Evolutionary conservation across 23 red algal genomes (phyloP), one percentile per base, ranked within the genome.

Genomic region (Gracilaria gracilis): DNA sequence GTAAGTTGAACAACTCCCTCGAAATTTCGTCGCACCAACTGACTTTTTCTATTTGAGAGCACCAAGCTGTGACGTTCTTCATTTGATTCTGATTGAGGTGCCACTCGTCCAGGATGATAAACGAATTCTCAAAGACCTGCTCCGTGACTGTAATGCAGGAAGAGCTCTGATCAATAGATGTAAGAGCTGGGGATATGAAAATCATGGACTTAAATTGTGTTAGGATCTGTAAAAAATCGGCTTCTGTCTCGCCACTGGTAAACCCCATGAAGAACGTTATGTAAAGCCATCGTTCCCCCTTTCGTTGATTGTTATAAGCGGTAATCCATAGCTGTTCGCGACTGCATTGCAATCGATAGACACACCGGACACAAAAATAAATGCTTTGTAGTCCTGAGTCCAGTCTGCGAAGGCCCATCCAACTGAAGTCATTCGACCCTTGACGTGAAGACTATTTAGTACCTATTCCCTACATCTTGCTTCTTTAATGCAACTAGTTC

Each of bases 101-200:
- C 76, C 57, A 80, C 25, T 80, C 57, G 0, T 80, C 36, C 9
- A 80, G 76, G 6, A 33, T 20, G 20, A 80, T 54, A 21, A 48
- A 80, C 19, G 76, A 80, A 6, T 20, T 48, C 9, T 33, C 25
- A 21, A 48, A 80, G 13, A 53, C 76, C 54, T 54, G 23, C 14
- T 80, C 48, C 48, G 48, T 51, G 9, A 16, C 48, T 16, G 48
- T 16, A 11, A 51, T 51, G 16, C 48, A 51, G 5, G 76, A 6
- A 6, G 54, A 0, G 20, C 76, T 80, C 24, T 80, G 76, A 28
- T 80, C 76, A 35, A 80, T 80, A 12, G 76, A n/a, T n/a, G n/a
- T n/a, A n/a, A n/a, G n/a, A n/a, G n/a, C n/a, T n/a, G n/a, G n/a
- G n/a, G n/a, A n/a, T n/a, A n/a, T n/a, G n/a, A n/a, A n/a, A n/a